Evolutionary conservation across 257 asterid genomes (phyloP), one percentile per base, ranked within the genome.

Genomic region (Gynochthodes officinalis): DNA sequence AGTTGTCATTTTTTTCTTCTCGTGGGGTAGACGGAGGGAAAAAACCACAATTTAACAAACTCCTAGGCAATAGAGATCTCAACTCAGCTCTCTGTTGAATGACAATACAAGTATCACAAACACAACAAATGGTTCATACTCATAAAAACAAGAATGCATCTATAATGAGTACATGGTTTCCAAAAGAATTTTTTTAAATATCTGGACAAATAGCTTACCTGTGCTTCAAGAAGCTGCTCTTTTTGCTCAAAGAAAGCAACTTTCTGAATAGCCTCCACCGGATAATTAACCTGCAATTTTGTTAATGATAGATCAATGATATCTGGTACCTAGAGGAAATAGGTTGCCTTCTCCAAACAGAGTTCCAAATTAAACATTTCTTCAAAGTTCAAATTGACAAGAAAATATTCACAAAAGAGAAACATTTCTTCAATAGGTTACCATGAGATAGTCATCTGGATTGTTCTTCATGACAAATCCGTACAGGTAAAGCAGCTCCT

Each of bases 401-500:
- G 37, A 63, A 32, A 53, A 57, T 44, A 11, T 32, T 57, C 43
- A 69, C 62, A 53, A 40, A 2, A 50, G 30, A 50, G 42, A 49
- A 48, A 50, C 23, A 48, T 48, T 33, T 62, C n/a, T 55, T 25
- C 33, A 68, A 54, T 64, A 73, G 76, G 44, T 79, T 86, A 90
- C 98, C 99, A 95, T 92, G 68, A 95, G 93, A 83, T 87, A 88
- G 90, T 91, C 96, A 74, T 92, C 92, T 49, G 98, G 89, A 82
- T 92, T 95, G 71, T 92, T 91, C 74, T 82, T 74, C 42, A 89
- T 75, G 58, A 91, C 92, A 81, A 89, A 94, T 74, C 99, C 99
- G 67, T 94, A 94, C 46, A 94, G 96, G 86, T 88, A 90, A 37
- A 95, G 87, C 80, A 95, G 83, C 79, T 95, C 99, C 99, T 95